Base-by-base conservation (phyloP, 768 basidiomycete species). In the Boletus reticulatus region DNA sequence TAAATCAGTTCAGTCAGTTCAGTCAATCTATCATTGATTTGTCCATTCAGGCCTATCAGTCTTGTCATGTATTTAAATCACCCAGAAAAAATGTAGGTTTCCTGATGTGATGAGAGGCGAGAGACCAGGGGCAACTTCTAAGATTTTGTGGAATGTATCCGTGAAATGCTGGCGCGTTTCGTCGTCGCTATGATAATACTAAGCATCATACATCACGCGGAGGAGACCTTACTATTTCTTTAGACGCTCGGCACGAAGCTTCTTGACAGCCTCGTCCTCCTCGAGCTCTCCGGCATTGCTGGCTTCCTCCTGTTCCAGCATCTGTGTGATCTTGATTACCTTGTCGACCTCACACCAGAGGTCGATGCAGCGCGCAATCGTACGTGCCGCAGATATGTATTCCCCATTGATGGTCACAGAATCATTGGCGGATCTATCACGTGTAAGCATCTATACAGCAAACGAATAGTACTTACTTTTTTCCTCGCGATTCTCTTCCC, bases 321-420 rank as follows among this genome's bases (percentile, higher is more conserved):
- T 5, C 6, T 12, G 29, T 0, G 8, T 19, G 6, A 34, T 7
- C 7, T 34, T 31, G 27, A 57, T 41, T 12, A 52, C 50, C 17
- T 48, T 52, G 1, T 41, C 22, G 4, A 50, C 14, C 10, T 60
- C 27, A 20, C 59, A 60, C 24, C 38, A 60, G 6, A 60, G 34
- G 3, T 60, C 44, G 0, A 60, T 24, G 17, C 55, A 60, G 14
- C 13, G 39, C 14, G 46, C 43, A 12, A 60, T 47, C 2, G 31
- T 27, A 37, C 16, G 32, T 14, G 47, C 37, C 4, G 55, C 48
- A 8, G 17, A 22, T 0, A 42, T 22, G 19, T 47, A 48, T 20
- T 58, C 39, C 14, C 24, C 14, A 20, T 13, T 4, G 6, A 32
- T n/a, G 11, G 24, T 6, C 27, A 17, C 11, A 24, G 43, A 6